Base-by-base conservation (phyloP, 2,329 filamentous ascomycete species). In the Acephala macrosclerotiorum region DNA sequence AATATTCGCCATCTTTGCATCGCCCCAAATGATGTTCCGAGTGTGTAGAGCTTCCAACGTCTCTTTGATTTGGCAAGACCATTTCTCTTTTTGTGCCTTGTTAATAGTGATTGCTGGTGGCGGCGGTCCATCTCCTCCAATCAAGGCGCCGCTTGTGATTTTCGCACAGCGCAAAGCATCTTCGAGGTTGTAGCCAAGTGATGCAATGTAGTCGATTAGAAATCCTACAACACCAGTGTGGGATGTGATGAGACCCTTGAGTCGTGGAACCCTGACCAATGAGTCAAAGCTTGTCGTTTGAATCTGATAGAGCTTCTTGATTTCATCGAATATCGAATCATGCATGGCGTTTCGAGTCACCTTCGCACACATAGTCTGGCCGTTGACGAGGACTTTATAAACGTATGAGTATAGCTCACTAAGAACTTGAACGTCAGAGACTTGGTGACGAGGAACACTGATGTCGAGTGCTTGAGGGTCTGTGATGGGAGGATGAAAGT, bases 1-100 rank as follows among this genome's bases (percentile, higher is more conserved):
- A 60, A 71, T 45, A 58, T 68, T 70, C 9, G 57, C 68, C 47
- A 58, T 38, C 56, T 71, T 68, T 53, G 49, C 57, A 65, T 71
- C 67, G n/a, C 69, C 61, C 66, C 68, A 71, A 40, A 68, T 45
- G n/a, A 70, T 53, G 35, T 66, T 63, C 25, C 38, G 29, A 35
- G 58, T 56, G 35, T 70, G 66, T 51, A 70, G 42, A 14, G 60
- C 16, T 22, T 42, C 11, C 29, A 53, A 12, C 18, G 47, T 55
- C 33, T 40, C 60, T 47, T 53, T 8, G 33, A 61, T 61, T 29
- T 61, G 60, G 47, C 29, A 4, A 3, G 60, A 25, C 60, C 60
- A 61, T 22, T 61, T 56, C 60, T 55, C 29, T 36, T 40, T 61
- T 40, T 36, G 60, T 40, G 25, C 47, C 60, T 55, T 55, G 47